Evolutionary conservation across 2,329 filamentous ascomycete species (phyloP).

Genomic region (Emergomyces africanus): DNA sequence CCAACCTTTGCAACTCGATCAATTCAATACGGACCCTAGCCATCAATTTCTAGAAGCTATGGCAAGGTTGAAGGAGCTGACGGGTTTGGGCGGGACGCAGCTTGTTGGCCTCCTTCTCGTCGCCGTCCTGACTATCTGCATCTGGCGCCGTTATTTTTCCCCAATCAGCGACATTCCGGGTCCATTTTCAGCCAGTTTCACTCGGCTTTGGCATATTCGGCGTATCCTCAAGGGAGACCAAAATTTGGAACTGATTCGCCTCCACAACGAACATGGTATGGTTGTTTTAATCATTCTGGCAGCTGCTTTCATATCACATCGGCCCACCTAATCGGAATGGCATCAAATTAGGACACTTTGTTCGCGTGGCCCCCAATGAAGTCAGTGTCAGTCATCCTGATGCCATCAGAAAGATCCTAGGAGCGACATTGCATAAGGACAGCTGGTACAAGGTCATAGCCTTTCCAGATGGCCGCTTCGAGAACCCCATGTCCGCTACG

Average conservation of each 20-base stretch:
- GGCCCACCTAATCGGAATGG: background rate
- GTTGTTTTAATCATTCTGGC: background rate
- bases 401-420: conserved; percentile 26
- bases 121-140: background rate
- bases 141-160: conserved; percentile 33
- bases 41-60: background rate
- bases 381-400: conserved; percentile 33
- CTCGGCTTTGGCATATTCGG: conserved; percentile 28
- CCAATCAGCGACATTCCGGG: conserved; percentile 31
- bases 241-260: conserved; percentile 23
- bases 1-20: too few relatives aligned
- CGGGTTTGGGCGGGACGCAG: background rate
- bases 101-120: background rate
- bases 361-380: conserved; percentile 34
- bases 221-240: conserved; percentile 28
- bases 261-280: conserved; percentile 30
- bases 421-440: conserved; percentile 22
- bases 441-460: conserved; percentile 25
- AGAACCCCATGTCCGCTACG: conserved; percentile 28
- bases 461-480: conserved; percentile 30
- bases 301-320: background rate
- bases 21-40: background rate
- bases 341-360: conserved; percentile 23
- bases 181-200: conserved; percentile 29
- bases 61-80: background rate